Evolutionary conservation across 1,139 yeast species (phyloP), one percentile per base, ranked within the genome.

Genomic region (Suhomyces choctaworum): DNA sequence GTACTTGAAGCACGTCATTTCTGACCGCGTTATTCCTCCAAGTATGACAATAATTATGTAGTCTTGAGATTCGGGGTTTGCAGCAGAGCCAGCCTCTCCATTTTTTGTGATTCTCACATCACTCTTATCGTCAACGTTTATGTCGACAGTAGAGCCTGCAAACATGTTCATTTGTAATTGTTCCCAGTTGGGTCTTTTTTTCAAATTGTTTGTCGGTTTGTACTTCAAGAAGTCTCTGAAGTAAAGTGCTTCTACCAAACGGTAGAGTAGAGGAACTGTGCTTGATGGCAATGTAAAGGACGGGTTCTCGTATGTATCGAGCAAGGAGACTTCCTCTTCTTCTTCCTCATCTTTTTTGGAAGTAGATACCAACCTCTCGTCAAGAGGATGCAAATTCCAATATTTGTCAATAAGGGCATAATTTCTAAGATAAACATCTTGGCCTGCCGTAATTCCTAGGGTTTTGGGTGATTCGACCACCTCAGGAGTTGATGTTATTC

Each of bases 1-100:
- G 38, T 70, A 71, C 48, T 81, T 66, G 37, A 86, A 66, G 13
- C 88, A 80, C 9, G 87, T 73, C 9, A 86, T 64, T 54, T 87
- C 96, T 10, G 88, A 75, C 52, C 83, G 74, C 0, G 95, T 84
- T n/a, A 86, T 64, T 0, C 96, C 96, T 7, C 96, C 96, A 26
- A 87, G 56, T 37, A 76, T 51, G 20, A 69, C 68, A 4, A 77
- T 61, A 20, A 84, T 62, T 22, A 82, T 70, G 33, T 75, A 76
- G 52, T 69, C 66, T 7, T 31, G 6, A 25, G 30, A 15, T 9
- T 10, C 8, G 7, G 26, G 16, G 10, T 13, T 19, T 2, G 25
- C 24, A 7, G n/a, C 22, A 17, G 20, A 17, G 8, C 6, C 20
- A 3, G 16, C 16, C 45, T 31, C 46, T 56, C 28, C 57, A 13